phyloP scores from a whole-genome alignment of 345 rosid genomes.

The Citrus glauca region DNA sequence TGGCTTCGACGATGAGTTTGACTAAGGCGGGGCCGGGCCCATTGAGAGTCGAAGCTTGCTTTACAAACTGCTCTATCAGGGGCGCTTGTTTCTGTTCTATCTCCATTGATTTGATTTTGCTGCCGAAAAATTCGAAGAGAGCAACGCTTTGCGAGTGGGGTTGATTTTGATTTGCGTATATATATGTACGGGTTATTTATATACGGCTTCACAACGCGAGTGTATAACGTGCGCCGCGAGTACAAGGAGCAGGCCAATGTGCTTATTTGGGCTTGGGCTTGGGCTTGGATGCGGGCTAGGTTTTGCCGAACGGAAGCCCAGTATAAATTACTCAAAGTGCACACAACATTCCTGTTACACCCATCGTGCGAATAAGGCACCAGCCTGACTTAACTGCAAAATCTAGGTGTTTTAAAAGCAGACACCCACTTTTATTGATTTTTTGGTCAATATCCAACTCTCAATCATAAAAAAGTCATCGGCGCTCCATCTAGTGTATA shows the following conservation, averaged over 20 bases:
- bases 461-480: no score
- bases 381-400: no score
- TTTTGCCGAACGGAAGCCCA: not conserved
- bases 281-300: not conserved
- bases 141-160: not conserved
- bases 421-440: no score
- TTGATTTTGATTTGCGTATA: not conserved
- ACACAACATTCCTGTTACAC: no score
- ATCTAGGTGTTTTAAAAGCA: no score
- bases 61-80: slow-evolving; percentile 30
- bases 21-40: slow-evolving; percentile 8
- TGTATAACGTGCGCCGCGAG: not conserved
- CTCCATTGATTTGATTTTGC: slow-evolving; percentile 25
- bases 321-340: no score
- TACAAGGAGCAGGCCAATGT: not conserved
- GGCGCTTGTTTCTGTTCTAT: slow-evolving; percentile 39
- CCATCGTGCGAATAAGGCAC: fast-evolving
- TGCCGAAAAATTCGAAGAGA: not conserved
- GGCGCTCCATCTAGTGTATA: no score
- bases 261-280: not conserved
- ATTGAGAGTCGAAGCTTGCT: slow-evolving; percentile 27
- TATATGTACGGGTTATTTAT: not conserved
- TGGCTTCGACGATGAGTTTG: slow-evolving; percentile 55
- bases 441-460: no score
- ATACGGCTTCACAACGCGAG: not conserved